Percentiles rank a stretch among this genome's conserved stretches.
These are phyloP conservation scores for Yarrowia sp. DNA, from an alignment of 805 yeast genomes.

Conservation along the genomic window DNA sequence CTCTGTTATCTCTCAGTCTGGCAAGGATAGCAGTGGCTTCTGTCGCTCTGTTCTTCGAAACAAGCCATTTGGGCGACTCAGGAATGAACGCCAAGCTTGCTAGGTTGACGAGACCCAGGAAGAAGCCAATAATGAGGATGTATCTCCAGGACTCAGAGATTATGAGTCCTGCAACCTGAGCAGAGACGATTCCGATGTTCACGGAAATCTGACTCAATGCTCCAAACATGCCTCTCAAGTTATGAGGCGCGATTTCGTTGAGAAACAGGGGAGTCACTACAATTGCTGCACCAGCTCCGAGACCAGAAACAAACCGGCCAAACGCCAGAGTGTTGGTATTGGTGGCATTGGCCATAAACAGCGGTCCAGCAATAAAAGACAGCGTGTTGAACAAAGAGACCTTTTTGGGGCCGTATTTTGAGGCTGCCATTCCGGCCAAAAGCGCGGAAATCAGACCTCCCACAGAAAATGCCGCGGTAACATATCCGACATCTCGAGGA, in stretches of 20 bases:
- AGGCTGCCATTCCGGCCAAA: conserved; percentile 69
- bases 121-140: conserved; percentile 66
- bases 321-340: conserved; percentile 55
- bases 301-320: conserved; percentile 81
- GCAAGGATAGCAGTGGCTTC: conserved; percentile 54
- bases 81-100: conserved; percentile 54
- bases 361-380: conserved; percentile 66
- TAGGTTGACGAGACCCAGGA: conserved; percentile 60
- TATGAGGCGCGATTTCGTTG: conserved; percentile 77
- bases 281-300: conserved; percentile 86
- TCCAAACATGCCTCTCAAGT: conserved; percentile 78
- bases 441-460: conserved; percentile 85
- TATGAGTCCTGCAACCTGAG: conserved; percentile 74
- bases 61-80: conserved; percentile 89
- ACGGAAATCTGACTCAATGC: conserved; percentile 88
- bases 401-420: conserved; percentile 66
- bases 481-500: conserved; percentile 55
- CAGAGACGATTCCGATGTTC: conserved; percentile 80
- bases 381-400: conserved; percentile 60
- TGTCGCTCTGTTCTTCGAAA: conserved; percentile 55
- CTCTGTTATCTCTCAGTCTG: conserved; percentile 50
- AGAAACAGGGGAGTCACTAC: conserved; percentile 85
- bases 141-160: conserved; percentile 82
- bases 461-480: conserved; percentile 78
- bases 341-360: conserved; percentile 61